phyloP scores from a whole-genome alignment of 148 eudicot species.

The Silene uniflora region DNA sequence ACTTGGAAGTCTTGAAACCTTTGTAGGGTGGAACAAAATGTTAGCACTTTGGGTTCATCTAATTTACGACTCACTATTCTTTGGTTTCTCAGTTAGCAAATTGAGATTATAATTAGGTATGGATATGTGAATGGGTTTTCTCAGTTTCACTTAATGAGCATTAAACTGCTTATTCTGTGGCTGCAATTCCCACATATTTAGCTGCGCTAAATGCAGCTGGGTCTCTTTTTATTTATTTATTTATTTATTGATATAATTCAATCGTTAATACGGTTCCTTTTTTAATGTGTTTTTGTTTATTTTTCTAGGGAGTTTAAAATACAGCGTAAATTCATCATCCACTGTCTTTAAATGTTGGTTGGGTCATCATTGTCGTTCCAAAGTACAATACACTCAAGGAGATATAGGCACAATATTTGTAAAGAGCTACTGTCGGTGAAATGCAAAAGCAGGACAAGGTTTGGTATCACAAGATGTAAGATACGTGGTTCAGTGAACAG shows the following conservation, averaged over 20 bases:
- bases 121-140: background rate
- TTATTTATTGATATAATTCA: background rate
- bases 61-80: background rate
- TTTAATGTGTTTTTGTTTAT: background rate
- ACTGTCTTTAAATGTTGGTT: constrained; percentile 26
- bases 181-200: background rate
- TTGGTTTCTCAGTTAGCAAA: background rate
- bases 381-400: constrained; percentile 16
- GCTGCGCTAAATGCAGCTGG: background rate
- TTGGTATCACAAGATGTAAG: constrained; percentile 21
- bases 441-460: constrained; percentile 14
- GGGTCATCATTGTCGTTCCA: constrained; percentile 29
- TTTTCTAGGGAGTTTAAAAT: constrained; percentile 6
- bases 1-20: background rate
- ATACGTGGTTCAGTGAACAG: constrained; percentile 20
- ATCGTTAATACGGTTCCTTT: background rate
- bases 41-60: background rate
- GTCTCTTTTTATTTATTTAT: background rate
- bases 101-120: background rate
- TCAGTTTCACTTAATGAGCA: background rate
- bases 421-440: constrained; percentile 16
- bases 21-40: background rate
- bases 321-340: background rate
- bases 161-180: background rate
- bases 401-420: constrained; percentile 12